Conservation (phyloP, 768 basidiomycete genomes). For the Podaxis pistillaris region DNA sequence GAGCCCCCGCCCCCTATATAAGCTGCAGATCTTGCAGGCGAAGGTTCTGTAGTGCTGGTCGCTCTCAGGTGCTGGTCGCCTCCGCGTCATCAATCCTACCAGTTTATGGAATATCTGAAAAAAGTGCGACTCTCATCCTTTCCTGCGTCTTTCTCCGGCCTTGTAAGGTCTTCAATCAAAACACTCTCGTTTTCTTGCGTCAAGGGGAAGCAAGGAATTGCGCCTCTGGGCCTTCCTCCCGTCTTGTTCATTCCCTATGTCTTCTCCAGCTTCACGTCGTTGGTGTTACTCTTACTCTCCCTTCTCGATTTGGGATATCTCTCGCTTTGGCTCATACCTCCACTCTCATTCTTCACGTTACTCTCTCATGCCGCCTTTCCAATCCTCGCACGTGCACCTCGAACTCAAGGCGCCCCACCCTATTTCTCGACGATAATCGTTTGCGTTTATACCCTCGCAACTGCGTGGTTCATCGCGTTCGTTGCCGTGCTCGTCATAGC, state of each 20-base stretch:
- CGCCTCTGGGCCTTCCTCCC: neutral
- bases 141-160: neutral
- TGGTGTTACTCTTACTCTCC: neutral
- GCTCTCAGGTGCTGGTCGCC: constrained; percentile 5
- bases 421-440: constrained; percentile 3
- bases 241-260: neutral
- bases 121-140: neutral
- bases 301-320: constrained; percentile 5
- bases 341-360: neutral
- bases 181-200: neutral
- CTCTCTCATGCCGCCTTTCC: neutral
- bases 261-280: neutral
- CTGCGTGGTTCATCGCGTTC: constrained; percentile 7
- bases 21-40: neutral
- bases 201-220: neutral
- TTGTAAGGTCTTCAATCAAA: neutral
- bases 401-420: neutral
- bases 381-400: neutral
- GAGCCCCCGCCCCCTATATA: neutral
- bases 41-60: neutral
- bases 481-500: neutral
- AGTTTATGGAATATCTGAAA: constrained; percentile 3
- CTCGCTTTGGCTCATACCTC: constrained; percentile 4
- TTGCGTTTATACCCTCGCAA: constrained; percentile 2
- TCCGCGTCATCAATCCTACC: neutral